phyloP scores from a whole-genome alignment of 176 grass and related monocot genomes.

The Paspalum notatum region DNA sequence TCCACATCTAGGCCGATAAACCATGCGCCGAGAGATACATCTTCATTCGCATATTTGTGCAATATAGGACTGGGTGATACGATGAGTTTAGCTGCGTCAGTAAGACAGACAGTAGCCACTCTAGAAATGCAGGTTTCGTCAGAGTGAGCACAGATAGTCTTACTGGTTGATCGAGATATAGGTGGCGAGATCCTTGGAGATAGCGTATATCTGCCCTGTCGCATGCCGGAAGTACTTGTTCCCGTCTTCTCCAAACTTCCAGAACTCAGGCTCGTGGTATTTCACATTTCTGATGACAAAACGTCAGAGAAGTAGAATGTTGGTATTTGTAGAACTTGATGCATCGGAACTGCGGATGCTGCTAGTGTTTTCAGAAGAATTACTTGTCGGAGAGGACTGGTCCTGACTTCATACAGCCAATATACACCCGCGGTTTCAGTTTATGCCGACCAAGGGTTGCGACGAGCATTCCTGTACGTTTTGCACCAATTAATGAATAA shows the following conservation, averaged over 20 bases:
- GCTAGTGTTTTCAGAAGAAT: conserved; percentile 39
- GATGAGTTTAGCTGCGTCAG: conserved; percentile 13
- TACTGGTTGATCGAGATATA: conserved; percentile 97
- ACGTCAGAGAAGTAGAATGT: background rate
- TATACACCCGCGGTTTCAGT: conserved; percentile 87
- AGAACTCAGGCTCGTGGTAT: conserved; percentile 92
- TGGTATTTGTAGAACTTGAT: background rate
- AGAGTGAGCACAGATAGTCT: conserved; percentile 20
- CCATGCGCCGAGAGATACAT: conserved; percentile 85
- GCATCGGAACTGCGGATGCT: background rate
- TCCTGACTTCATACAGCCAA: conserved; percentile 98
- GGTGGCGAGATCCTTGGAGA: conserved; percentile 89
- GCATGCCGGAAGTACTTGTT: conserved; percentile 94
- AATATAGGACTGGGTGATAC: conserved; percentile 64
- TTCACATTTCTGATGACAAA: conserved; percentile 60
- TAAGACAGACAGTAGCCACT: background rate
- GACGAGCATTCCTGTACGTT: conserved; percentile 68
- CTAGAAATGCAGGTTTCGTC: background rate
- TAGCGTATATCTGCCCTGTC: conserved; percentile 79
- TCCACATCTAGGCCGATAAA: conserved; percentile 94
- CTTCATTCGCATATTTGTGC: conserved; percentile 93
- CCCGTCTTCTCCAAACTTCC: conserved; percentile 96
- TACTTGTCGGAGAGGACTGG: conserved; percentile 93
- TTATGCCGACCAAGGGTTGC: conserved; percentile 84
- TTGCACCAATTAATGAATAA: conserved; percentile 13